Conservation (phyloP, 2,329 filamentous ascomycete species). For the Aspergillus felis region DNA sequence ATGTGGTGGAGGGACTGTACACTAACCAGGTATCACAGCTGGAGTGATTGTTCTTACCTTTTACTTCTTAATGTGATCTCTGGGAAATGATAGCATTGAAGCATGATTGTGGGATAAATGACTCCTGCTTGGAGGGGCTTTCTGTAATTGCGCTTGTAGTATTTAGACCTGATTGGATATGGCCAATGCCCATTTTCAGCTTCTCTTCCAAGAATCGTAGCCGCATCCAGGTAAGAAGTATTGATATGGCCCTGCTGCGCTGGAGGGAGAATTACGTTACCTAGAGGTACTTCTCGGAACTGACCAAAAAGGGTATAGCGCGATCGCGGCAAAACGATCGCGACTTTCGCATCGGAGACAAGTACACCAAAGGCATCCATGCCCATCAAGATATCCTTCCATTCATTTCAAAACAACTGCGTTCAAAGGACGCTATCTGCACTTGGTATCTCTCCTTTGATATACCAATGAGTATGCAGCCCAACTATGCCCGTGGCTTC, state of each 20-base stretch:
- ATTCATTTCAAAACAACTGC: constrained; percentile 5
- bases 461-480: constrained; percentile 38
- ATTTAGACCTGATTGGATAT: background rate
- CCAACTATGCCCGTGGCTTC: constrained; percentile 40
- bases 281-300: background rate
- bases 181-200: background rate
- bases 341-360: constrained; percentile 20
- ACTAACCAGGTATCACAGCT: constrained; percentile 94
- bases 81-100: constrained; percentile 23
- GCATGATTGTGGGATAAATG: constrained; percentile 10
- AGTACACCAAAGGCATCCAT: constrained; percentile 13
- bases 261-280: too few species aligned
- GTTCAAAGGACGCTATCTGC: constrained; percentile 5
- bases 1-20: constrained; percentile 95
- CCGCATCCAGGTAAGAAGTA: too few species aligned
- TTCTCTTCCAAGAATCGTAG: background rate
- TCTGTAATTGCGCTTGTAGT: background rate
- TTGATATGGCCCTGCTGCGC: too few species aligned
- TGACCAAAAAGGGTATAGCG: constrained; percentile 35
- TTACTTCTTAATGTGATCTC: constrained; percentile 10
- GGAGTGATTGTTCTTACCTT: constrained; percentile 54
- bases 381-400: constrained; percentile 6
- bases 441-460: background rate
- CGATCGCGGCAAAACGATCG: constrained; percentile 32
- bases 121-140: background rate